Conservation (phyloP, 192 early-diverging fungal genomes). For the Dissophora ornata region DNA sequence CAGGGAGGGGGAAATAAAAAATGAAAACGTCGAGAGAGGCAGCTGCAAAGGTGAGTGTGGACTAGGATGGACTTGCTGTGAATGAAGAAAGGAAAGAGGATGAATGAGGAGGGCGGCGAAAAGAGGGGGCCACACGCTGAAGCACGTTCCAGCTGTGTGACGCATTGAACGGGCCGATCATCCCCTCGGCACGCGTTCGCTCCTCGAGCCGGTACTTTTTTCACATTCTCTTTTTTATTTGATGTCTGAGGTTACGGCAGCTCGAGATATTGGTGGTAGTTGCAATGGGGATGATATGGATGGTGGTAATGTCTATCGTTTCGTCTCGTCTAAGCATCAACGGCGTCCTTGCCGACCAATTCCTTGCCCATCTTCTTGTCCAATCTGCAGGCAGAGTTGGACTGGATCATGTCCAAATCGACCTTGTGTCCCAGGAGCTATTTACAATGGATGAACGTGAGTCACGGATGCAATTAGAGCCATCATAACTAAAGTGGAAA, state of each 20-base stretch:
- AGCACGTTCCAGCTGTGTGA: constrained; percentile 11
- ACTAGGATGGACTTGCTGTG: too few relatives aligned
- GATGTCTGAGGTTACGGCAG: neutral
- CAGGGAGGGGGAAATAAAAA: too few relatives aligned
- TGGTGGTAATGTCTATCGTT: too few relatives aligned
- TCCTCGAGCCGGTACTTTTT: neutral
- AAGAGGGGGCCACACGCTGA: neutral
- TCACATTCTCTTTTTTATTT: constrained; percentile 10
- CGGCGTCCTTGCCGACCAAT: constrained; percentile 53
- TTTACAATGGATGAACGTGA: neutral
- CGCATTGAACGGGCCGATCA: constrained; percentile 6
- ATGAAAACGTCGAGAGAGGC: too few relatives aligned
- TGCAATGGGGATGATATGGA: too few relatives aligned
- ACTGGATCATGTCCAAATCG: constrained; percentile 89
- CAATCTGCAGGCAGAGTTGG: constrained; percentile 90
- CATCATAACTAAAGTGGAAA: neutral
- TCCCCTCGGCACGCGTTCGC: constrained; percentile 19
- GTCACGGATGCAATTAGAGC: neutral
- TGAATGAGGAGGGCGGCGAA: neutral
- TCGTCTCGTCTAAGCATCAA: constrained; percentile 32
- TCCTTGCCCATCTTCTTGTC: constrained; percentile 92
- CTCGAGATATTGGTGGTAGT: neutral
- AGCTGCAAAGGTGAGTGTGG: too few relatives aligned
- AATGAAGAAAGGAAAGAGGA: neutral
- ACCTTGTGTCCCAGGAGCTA: constrained; percentile 88